These are phyloP conservation scores for Hemileia vastatrix DNA, from an alignment of 1,284 basidiomycete genomes.

Conservation along the genomic window DNA sequence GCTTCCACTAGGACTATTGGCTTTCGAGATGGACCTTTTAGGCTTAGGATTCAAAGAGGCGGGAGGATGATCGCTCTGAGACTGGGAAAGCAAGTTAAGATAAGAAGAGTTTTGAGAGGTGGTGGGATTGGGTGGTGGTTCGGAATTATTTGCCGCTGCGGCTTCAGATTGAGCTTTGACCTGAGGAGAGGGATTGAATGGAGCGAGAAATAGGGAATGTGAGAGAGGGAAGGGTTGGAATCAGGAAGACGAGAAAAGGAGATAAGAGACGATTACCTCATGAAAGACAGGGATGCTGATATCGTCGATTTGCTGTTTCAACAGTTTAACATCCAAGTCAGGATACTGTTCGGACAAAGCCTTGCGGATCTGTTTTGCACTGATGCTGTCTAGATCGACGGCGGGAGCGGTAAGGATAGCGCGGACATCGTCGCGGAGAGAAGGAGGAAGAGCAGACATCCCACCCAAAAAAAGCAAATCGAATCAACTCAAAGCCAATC, in stretches of 20 bases:
- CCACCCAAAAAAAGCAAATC: no score
- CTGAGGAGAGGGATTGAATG: no score
- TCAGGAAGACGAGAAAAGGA: background rate
- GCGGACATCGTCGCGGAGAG: constrained; percentile 55
- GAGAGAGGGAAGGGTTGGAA: background rate
- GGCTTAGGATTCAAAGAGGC: background rate
- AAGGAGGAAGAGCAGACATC: constrained; percentile 23
- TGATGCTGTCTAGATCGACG: constrained; percentile 61
- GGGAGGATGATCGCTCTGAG: background rate
- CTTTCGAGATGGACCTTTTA: background rate
- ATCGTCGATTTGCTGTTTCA: constrained; percentile 11
- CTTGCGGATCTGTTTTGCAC: constrained; percentile 64
- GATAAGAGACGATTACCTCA: constrained; percentile 3
- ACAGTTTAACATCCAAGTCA: constrained; percentile 7
- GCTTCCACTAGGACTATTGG: background rate
- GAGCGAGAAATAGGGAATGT: no score
- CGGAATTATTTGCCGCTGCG: background rate
- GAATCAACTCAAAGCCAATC: no score
- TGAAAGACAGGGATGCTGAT: constrained; percentile 18
- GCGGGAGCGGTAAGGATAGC: constrained; percentile 60
- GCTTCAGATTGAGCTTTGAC: constrained; percentile 5
- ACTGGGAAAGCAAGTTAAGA: background rate
- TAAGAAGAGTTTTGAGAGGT: constrained; percentile 1
- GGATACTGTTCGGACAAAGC: constrained; percentile 46
- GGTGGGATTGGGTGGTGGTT: background rate